Evolutionary conservation across 345 rosid genomes (phyloP), one percentile per base, ranked within the genome.

Genomic region (Brassica rapa): DNA sequence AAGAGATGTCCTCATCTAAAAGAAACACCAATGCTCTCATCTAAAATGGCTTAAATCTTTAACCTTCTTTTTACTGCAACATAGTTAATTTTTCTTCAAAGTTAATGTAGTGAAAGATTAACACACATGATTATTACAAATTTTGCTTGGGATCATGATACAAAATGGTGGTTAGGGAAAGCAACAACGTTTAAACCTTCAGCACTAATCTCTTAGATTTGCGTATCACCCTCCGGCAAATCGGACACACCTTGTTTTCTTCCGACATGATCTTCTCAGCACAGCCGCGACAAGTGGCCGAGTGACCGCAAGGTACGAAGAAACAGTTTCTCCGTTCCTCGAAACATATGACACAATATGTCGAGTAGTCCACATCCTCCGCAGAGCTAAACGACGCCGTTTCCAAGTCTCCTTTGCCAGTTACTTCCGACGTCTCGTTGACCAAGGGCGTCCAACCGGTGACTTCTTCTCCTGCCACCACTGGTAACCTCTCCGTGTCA

Each of bases 231-330:
- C 96, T 87, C 71, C 98, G 86, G 72, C 98, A 92, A 75, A 94
- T 90, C 5, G 97, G 98, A 80, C 94, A 94, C 30, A 88, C 80
- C 71, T 87, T 92, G 82, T 30, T 83, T 3, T 90, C 97, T 55
- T 81, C 93, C 12, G 90, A 89, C 88, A 92, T 70, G 9, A 81
- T 90, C 96, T 84, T 92, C 68, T 83, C 85, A 81, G 96, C 98
- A 83, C 98, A 94, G 23, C 87, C 89, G 9, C 87, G 85, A 79
- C 98, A 94, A 62, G 96, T 94, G 43, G 90, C 96, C 27, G 92
- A 88, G 65, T 94, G 97, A 19, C 98, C 97, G 51, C 97, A 94
- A 2, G 97, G 98, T 73, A 92, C 86, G 2, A 94, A 90, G 82
- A 94, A 94, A 84, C 96, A 89, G 71, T 92, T 92, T 66, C 93